These are phyloP conservation scores for Trichomonas vaginalis DNA, from an alignment of 208 protist genomes.

Conservation along the genomic window DNA sequence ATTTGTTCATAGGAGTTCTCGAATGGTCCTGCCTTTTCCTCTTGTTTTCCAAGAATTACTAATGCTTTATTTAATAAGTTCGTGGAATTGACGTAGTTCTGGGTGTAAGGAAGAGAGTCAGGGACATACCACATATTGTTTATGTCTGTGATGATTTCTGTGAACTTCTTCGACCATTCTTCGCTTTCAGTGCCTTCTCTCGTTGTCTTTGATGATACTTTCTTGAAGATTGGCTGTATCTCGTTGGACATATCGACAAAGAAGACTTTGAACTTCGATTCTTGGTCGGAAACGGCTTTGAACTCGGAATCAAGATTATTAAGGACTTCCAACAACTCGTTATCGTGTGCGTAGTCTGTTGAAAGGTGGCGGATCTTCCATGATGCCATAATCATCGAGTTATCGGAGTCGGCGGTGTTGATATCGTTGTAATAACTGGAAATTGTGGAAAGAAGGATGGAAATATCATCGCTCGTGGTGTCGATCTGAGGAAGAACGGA, in stretches of 20 bases:
- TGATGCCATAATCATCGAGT: background rate
- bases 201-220: background rate
- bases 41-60: background rate
- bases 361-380: background rate
- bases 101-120: background rate
- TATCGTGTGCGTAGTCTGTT: background rate
- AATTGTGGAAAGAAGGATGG: background rate
- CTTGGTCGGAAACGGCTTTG: background rate
- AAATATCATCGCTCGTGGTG: background rate
- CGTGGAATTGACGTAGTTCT: background rate
- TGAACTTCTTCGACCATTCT: background rate
- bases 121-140: background rate
- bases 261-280: background rate
- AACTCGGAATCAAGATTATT: background rate
- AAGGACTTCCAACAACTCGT: background rate
- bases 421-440: background rate
- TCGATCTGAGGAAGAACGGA: background rate
- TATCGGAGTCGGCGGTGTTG: background rate
- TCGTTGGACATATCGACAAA: background rate
- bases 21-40: background rate
- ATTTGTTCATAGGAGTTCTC: background rate
- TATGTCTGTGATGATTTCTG: background rate
- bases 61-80: background rate
- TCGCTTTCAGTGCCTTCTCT: background rate
- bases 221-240: background rate